These are phyloP conservation scores for Penicillium sp. DNA, from an alignment of 2,329 filamentous ascomycete genomes.

Conservation along the genomic window DNA sequence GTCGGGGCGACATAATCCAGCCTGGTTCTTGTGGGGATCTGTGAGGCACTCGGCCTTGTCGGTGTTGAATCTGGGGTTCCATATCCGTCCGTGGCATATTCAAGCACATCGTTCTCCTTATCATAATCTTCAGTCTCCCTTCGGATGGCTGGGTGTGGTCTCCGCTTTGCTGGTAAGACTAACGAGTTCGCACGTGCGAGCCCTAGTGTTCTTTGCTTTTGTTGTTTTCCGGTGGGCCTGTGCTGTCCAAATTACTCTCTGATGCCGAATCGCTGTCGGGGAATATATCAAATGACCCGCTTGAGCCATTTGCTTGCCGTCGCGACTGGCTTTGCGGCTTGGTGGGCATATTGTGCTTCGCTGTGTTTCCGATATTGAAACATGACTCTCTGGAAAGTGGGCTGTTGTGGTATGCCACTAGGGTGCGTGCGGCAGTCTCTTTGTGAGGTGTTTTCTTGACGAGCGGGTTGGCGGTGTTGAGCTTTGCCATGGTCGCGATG, in stretches of 20 bases:
- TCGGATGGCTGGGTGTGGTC: constrained; percentile 18
- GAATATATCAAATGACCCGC: constrained; percentile 31
- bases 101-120: constrained; percentile 35
- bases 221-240: constrained; percentile 17
- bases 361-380: constrained; percentile 2
- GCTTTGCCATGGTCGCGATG: constrained; percentile 24
- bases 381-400: constrained; percentile 1
- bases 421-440: not conserved
- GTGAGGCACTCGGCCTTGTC: constrained; percentile 14
- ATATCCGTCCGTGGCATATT: constrained; percentile 17
- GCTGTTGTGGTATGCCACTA: not conserved
- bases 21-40: constrained; percentile 11
- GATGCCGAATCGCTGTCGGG: constrained; percentile 24
- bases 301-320: constrained; percentile 18
- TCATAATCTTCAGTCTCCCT: constrained; percentile 34
- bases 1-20: constrained; percentile 12
- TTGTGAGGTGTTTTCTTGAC: not conserved
- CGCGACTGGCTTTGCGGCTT: constrained; percentile 14
- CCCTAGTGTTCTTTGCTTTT: constrained; percentile 28
- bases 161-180: constrained; percentile 27
- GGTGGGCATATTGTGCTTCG: not conserved
- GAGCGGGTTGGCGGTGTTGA: constrained; percentile 24
- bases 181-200: constrained; percentile 35
- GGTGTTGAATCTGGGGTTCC: constrained; percentile 17
- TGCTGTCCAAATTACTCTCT: constrained; percentile 13